A percentile compares a stretch with the other conserved stretches of the same genome.
These are phyloP conservation scores for Domatiomyces globalis DNA, from an alignment of 2,329 filamentous ascomycete genomes.

Conservation along the genomic window DNA sequence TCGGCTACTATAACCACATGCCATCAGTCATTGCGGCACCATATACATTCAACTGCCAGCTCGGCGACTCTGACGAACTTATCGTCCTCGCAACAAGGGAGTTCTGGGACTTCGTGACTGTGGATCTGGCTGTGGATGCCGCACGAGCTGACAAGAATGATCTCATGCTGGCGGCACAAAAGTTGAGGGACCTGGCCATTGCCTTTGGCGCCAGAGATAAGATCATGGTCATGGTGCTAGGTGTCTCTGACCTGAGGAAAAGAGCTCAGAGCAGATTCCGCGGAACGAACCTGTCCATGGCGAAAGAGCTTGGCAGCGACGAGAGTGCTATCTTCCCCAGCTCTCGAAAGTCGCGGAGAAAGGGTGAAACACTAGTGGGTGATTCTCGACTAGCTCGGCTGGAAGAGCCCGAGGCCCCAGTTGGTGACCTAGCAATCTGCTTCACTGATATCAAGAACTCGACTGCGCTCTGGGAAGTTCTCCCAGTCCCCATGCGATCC, in stretches of 20 bases:
- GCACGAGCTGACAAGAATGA: constrained; percentile 74
- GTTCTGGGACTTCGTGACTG: constrained; percentile 86
- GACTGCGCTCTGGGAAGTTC: constrained; percentile 89
- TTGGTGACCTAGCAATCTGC: constrained; percentile 79
- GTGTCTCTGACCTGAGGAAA: constrained; percentile 78
- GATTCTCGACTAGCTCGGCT: constrained; percentile 79
- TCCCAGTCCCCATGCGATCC: constrained; percentile 85
- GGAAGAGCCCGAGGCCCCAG: constrained; percentile 82
- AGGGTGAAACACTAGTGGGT: constrained; percentile 38
- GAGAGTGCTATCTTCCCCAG: constrained; percentile 43
- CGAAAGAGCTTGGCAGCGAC: constrained; percentile 52
- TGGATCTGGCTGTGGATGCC: constrained; percentile 82
- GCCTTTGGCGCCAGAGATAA: constrained; percentile 88
- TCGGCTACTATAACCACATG: constrained; percentile 86
- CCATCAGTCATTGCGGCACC: constrained; percentile 87
- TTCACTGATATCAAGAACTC: constrained; percentile 99
- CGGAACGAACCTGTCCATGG: constrained; percentile 73
- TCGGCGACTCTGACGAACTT: constrained; percentile 84
- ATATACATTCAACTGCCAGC: constrained; percentile 60
- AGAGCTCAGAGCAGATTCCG: constrained; percentile 62
- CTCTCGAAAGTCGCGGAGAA: constrained; percentile 50
- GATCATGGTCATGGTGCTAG: constrained; percentile 98
- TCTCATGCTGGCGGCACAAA: constrained; percentile 88
- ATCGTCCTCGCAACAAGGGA: constrained; percentile 82
- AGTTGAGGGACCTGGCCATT: constrained; percentile 85